These are phyloP conservation scores for Gloeopeniophorella convolvens DNA, from an alignment of 768 basidiomycete genomes.

Conservation along the genomic window DNA sequence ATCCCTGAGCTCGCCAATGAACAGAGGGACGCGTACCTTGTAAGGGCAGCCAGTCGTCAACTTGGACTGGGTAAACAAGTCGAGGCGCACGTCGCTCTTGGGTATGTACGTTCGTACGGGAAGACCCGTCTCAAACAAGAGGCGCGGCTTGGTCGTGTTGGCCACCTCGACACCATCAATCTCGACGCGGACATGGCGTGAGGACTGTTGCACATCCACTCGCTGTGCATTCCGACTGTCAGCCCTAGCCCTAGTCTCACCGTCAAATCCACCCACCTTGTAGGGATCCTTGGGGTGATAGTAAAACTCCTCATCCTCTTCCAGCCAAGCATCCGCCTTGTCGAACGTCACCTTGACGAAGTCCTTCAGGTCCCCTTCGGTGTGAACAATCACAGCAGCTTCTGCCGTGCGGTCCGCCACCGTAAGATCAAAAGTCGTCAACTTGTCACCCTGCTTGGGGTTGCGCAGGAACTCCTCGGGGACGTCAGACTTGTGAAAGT, in stretches of 20 bases:
- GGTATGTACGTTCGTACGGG: constrained; percentile 57
- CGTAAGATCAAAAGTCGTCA: constrained; percentile 40
- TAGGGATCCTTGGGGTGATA: constrained; percentile 64
- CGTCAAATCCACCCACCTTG: constrained; percentile 38
- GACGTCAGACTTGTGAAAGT: constrained; percentile 42
- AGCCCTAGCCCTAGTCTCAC: too few relatives aligned
- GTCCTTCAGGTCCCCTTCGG: constrained; percentile 35
- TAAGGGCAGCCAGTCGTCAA: constrained; percentile 51
- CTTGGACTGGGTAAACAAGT: constrained; percentile 42
- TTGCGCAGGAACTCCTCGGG: constrained; percentile 36
- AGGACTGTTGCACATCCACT: constrained; percentile 53
- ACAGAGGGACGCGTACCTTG: constrained; percentile 39
- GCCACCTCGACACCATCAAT: constrained; percentile 58
- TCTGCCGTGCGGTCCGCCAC: constrained; percentile 35
- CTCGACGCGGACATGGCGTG: constrained; percentile 54
- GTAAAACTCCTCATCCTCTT: constrained; percentile 59
- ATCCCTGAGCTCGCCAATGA: background rate
- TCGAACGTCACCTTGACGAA: constrained; percentile 44
- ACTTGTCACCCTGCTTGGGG: constrained; percentile 26
- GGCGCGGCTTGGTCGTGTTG: constrained; percentile 45
- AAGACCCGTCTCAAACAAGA: constrained; percentile 54
- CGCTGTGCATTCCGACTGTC: constrained; percentile 46
- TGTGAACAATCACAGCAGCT: constrained; percentile 34
- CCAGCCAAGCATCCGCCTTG: constrained; percentile 58
- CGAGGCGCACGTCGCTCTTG: constrained; percentile 45